These are phyloP conservation scores for Termitomyces sp. DNA, from an alignment of 768 basidiomycete species.

Conservation along the genomic window DNA sequence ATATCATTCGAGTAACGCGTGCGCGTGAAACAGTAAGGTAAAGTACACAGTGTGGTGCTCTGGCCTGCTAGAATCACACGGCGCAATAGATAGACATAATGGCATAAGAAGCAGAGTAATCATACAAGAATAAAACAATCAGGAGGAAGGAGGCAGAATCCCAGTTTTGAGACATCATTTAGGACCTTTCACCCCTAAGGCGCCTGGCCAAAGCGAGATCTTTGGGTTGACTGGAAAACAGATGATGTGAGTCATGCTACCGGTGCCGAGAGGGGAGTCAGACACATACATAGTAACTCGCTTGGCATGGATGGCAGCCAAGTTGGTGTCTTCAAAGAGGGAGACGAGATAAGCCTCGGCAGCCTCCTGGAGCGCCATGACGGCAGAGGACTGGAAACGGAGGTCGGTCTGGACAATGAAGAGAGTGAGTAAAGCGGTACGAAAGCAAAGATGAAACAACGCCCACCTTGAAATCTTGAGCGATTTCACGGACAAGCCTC, in stretches of 20 bases:
- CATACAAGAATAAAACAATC: slow-evolving; percentile 4
- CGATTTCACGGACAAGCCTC: slow-evolving; percentile 93
- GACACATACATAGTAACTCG: slow-evolving; percentile 59
- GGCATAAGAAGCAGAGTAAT: neutral
- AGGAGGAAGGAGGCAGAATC: neutral
- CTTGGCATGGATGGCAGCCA: slow-evolving; percentile 89
- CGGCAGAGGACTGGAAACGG: slow-evolving; percentile 94
- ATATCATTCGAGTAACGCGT: slow-evolving; percentile 4
- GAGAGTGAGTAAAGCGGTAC: slow-evolving; percentile 1
- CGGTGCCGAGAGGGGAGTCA: neutral
- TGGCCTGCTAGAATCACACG: slow-evolving; percentile 11
- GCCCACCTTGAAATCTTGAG: slow-evolving; percentile 91
- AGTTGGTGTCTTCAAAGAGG: slow-evolving; percentile 84
- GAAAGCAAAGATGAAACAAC: neutral
- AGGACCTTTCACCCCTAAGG: slow-evolving; percentile 82
- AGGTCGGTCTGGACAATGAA: slow-evolving; percentile 60
- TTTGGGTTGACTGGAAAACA: slow-evolving; percentile 64
- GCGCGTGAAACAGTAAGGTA: slow-evolving; percentile 9
- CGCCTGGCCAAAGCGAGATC: slow-evolving; percentile 84
- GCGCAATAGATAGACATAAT: slow-evolving; percentile 10
- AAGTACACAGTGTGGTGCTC: slow-evolving; percentile 9
- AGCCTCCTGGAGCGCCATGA: slow-evolving; percentile 91
- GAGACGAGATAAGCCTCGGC: slow-evolving; percentile 87
- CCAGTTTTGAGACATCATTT: slow-evolving; percentile 20
- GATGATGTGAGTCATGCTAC: slow-evolving; percentile 13